Base-by-base conservation (phyloP, 2,329 filamentous ascomycete species). In the Cercospora janseana region DNA sequence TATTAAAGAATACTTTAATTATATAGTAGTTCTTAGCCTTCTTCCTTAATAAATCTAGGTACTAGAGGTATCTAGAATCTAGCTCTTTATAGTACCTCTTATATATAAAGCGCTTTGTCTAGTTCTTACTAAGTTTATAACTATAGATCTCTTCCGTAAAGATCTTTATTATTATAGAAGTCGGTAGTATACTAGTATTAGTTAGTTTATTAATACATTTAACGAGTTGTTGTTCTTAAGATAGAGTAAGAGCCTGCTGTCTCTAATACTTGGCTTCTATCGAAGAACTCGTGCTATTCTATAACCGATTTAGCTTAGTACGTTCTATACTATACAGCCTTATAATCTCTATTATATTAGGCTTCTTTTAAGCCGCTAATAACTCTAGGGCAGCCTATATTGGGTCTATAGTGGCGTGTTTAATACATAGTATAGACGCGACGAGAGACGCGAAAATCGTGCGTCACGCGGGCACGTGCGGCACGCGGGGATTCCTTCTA, bases 331-430 rank as follows among this genome's bases (percentile, higher is more conserved):
- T 40, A 40, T 40, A 7, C 6, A 4, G 16, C 35, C 18, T 21
- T 16, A 6, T 40, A 40, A 20, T 40, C 15, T 15, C 20, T 12
- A 8, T 40, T 18, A 16, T 16, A 16, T 21, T 40, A 40, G 35
- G 35, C 6, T 40, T 40, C 10, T 40, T 21, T 20, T 40, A 40
- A 20, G 13, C 20, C 7, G 15, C 20, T 40, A 40, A 21, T 12
- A 7, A 10, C 6, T 16, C 20, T 18, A 40, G 15, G 9, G 16
- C 35, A 6, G 15, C 20, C 16, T 16, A 18, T 18, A 40, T 40
- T 20, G 18, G 35, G 35, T 40, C 35, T 40, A 40, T 40, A 40
- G 6, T 40, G 12, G 26, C 26, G 26, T 27, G 26, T 27, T 27
- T 6, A 27, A 27, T 27, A 6, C 12, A 27, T 6, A 27, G 26